Conservation (phyloP, 192 early-diverging fungal species). For the Backusella tarrabulga region DNA sequence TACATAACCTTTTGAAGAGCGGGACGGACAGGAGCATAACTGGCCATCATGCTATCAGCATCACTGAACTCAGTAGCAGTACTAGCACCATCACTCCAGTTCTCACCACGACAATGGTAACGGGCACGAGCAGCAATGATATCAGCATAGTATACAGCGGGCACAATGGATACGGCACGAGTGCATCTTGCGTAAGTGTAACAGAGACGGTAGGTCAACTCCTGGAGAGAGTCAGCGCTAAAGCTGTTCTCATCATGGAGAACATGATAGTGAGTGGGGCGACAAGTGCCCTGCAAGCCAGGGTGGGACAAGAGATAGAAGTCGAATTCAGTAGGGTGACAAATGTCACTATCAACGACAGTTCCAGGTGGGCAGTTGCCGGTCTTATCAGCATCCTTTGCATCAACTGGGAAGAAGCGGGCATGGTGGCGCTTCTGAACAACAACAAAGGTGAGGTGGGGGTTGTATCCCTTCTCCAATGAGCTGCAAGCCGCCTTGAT, state of each 20-base stretch:
- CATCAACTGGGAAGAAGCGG: conserved; percentile 73
- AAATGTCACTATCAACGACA: conserved; percentile 68
- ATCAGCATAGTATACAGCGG: conserved; percentile 94
- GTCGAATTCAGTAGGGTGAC: conserved; percentile 82
- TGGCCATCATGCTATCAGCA: conserved; percentile 18
- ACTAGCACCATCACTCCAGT: conserved; percentile 40
- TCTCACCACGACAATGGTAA: conserved; percentile 73
- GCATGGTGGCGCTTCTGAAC: conserved; percentile 92
- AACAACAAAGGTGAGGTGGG: conserved; percentile 79
- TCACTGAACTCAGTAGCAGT: conserved; percentile 27
- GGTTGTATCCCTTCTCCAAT: conserved; percentile 69
- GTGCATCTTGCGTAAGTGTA: conserved; percentile 89
- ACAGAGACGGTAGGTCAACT: conserved; percentile 86
- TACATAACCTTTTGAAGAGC: conserved; percentile 37
- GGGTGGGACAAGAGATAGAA: conserved; percentile 91
- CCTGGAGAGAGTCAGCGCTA: conserved; percentile 74
- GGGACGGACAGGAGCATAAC: conserved; percentile 38
- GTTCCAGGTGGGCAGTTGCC: conserved; percentile 88
- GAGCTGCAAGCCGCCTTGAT: conserved; percentile 53
- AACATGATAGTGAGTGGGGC: conserved; percentile 90
- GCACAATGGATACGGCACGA: conserved; percentile 81
- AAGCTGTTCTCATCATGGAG: conserved; percentile 87
- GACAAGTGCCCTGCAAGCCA: conserved; percentile 90
- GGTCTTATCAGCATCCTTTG: conserved; percentile 58
- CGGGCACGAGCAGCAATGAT: conserved; percentile 84